phyloP scores from a whole-genome alignment of 2,329 filamentous ascomycete species.

The Sphaerulina musiva region DNA sequence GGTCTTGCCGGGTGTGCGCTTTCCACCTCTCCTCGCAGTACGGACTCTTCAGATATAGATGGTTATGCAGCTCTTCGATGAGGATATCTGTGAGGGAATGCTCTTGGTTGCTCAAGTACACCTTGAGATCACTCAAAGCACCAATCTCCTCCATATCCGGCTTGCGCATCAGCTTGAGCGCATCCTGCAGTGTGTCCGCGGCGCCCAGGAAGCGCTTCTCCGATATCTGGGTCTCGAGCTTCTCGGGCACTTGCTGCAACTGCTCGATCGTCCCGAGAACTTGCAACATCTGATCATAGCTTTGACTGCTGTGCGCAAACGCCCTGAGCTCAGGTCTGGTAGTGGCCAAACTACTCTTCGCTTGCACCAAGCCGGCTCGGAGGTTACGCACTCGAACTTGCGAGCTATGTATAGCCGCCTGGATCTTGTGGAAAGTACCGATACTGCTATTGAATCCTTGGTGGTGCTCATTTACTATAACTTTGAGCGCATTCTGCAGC shows the following conservation, averaged over 20 bases:
- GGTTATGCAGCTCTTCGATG: constrained; percentile 94
- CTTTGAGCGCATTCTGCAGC: constrained; percentile 86
- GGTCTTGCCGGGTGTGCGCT: constrained; percentile 57
- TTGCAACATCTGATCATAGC: constrained; percentile 83
- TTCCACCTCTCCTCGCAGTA: constrained; percentile 98
- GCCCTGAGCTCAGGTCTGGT: constrained; percentile 86
- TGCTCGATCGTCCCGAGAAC: constrained; percentile 68
- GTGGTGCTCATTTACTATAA: constrained; percentile 96
- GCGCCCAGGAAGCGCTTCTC: constrained; percentile 92
- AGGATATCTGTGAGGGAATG: constrained; percentile 86
- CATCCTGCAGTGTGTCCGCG: constrained; percentile 85
- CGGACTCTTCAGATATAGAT: constrained; percentile 93
- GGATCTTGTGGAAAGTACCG: constrained; percentile 97
- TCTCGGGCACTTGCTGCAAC: constrained; percentile 80
- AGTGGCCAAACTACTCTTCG: constrained; percentile 76
- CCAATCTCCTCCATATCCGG: constrained; percentile 89
- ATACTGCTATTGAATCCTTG: constrained; percentile 99
- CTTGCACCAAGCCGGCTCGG: constrained; percentile 72
- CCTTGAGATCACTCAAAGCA: constrained; percentile 74
- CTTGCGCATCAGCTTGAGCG: constrained; percentile 72
- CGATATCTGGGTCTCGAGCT: constrained; percentile 87
- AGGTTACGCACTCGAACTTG: constrained; percentile 77
- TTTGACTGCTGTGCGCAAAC: constrained; percentile 77
- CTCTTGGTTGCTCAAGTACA: constrained; percentile 90
- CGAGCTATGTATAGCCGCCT: constrained; percentile 81